Conservation (phyloP, 805 yeast species). For the Ogataea pignaliae region DNA sequence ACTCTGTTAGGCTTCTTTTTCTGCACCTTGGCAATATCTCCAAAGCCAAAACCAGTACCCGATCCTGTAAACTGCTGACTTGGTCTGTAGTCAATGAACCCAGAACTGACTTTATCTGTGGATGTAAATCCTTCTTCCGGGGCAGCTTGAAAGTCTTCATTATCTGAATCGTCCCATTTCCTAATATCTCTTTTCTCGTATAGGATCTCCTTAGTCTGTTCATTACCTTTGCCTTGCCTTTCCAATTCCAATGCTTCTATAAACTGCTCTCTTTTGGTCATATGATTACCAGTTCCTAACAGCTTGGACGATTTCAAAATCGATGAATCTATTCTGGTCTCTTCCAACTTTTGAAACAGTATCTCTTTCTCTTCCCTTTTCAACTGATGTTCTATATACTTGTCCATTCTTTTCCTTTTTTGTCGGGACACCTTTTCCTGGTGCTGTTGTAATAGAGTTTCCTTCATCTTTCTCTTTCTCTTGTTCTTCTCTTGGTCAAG, state of each 20-base stretch:
- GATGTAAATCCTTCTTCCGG: conserved; percentile 24
- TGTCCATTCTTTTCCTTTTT: conserved; percentile 77
- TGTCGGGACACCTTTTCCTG: conserved; percentile 67
- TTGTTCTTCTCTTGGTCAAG: conserved; percentile 57
- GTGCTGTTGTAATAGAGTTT: conserved; percentile 52
- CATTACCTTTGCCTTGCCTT: conserved; percentile 65
- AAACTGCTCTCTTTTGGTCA: conserved; percentile 63
- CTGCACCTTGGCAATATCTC: conserved; percentile 36
- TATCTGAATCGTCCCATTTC: conserved; percentile 50
- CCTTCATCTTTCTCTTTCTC: conserved; percentile 60
- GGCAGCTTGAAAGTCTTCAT: conserved; percentile 18
- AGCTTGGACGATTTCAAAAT: conserved; percentile 67
- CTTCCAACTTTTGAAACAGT: conserved; percentile 66
- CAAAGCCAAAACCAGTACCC: conserved; percentile 70
- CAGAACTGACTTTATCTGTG: conserved; percentile 31
- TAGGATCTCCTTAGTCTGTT: conserved; percentile 52
- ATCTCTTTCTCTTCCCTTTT: conserved; percentile 83
- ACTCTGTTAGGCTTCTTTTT: conserved; percentile 42
- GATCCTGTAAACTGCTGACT: conserved; percentile 47
- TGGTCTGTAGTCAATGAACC: conserved; percentile 71
- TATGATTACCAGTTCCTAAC: conserved; percentile 62
- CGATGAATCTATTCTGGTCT: conserved; percentile 66
- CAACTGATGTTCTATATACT: conserved; percentile 86
- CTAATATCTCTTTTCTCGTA: conserved; percentile 65
- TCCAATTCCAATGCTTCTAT: conserved; percentile 74